Percentiles rank a stretch among this genome's conserved stretches.
Evolutionary conservation across 805 yeast genomes (phyloP).

Genomic region (Hanseniaspora guilliermondii): DNA sequence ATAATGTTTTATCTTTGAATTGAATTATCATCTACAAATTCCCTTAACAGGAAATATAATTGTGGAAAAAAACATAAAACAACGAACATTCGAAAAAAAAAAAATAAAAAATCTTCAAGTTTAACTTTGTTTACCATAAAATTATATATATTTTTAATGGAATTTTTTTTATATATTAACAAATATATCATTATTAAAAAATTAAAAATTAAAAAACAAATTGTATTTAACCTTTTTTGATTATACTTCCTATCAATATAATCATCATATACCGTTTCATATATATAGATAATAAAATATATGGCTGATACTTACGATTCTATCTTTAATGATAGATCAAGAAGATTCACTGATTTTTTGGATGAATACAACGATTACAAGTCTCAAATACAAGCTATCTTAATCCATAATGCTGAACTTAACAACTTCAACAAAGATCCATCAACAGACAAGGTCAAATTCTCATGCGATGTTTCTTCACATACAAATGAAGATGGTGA

Average conservation of each 20-base stretch:
- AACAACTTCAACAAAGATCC: constrained; percentile 13
- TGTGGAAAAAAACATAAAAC: background rate
- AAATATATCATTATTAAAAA: no score
- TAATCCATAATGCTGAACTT: constrained; percentile 43
- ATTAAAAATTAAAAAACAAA: no score
- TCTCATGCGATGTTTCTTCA: constrained; percentile 14
- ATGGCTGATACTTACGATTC: constrained; percentile 28
- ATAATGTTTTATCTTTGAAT: background rate
- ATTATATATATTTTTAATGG: no score
- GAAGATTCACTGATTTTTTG: constrained; percentile 79
- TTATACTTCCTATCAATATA: no score
- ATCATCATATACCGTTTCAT: no score
- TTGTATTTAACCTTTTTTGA: no score
- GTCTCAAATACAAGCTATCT: constrained; percentile 60
- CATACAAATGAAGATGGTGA: constrained; percentile 14
- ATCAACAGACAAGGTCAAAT: constrained; percentile 15
- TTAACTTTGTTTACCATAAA: no score
- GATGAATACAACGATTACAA: constrained; percentile 56
- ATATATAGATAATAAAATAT: background rate
- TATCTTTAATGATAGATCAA: constrained; percentile 65
- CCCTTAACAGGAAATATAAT: constrained; percentile 3
- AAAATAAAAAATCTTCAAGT: background rate
- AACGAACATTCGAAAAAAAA: background rate
- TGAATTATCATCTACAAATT: background rate
- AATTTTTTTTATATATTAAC: no score